Percentiles rank a stretch among this genome's conserved stretches.
Conservation (phyloP, 2,329 filamentous ascomycete species). For the Verruconis gallopava region DNA sequence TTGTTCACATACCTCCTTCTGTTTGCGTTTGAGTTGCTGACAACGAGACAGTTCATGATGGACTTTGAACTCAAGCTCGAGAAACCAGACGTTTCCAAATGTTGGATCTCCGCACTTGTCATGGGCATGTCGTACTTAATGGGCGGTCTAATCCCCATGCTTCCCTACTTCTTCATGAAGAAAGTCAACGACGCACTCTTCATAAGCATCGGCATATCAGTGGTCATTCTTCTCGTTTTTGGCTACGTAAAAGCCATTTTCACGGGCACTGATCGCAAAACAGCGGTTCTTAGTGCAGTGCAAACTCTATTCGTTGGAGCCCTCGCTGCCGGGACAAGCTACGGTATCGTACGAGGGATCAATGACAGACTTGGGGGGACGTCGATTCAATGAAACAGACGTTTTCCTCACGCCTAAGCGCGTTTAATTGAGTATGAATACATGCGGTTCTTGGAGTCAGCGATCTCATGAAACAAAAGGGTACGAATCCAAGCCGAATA, state of each 20-base stretch:
- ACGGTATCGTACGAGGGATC: conserved; percentile 13
- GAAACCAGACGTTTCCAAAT: conserved; percentile 8
- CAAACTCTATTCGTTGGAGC: conserved; percentile 14
- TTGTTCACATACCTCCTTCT: too few species aligned
- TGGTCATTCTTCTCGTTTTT: conserved; percentile 8
- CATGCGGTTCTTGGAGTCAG: too few species aligned
- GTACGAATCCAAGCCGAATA: too few species aligned
- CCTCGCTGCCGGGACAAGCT: conserved; percentile 12
- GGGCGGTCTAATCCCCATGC: conserved; percentile 10
- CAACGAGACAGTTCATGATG: conserved; percentile 10
- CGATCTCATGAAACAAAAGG: too few species aligned
- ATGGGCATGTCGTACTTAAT: conserved; percentile 11
- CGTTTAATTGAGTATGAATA: too few species aligned
- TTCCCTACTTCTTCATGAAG: conserved; percentile 11
- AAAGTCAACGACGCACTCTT: conserved; percentile 8
- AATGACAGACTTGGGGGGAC: conserved; percentile 6
- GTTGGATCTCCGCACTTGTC: conserved; percentile 9
- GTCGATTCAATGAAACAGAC: background rate
- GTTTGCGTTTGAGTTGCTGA: too few species aligned
- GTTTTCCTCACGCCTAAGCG: too few species aligned
- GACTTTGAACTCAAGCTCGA: conserved; percentile 11
- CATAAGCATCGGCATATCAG: conserved; percentile 9
- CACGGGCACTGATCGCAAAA: conserved; percentile 9
- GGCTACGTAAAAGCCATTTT: conserved; percentile 11
- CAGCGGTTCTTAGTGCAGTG: conserved; percentile 9